These are phyloP conservation scores for Exserohilum turcica DNA, from an alignment of 2,329 filamentous ascomycete species.

Conservation along the genomic window DNA sequence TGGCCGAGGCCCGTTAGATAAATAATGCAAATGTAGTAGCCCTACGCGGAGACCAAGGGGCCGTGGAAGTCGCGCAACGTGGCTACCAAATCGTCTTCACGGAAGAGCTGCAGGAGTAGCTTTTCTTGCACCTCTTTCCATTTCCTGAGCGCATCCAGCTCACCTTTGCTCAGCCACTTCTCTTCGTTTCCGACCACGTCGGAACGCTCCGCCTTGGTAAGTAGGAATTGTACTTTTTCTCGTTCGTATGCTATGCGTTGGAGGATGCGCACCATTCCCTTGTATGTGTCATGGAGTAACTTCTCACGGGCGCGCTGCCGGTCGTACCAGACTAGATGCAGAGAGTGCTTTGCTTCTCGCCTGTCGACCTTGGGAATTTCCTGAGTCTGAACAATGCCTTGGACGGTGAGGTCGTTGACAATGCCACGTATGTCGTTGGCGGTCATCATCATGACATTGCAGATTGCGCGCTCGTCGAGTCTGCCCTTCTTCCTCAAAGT, in stretches of 20 bases:
- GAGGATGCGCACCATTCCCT: constrained; percentile 82
- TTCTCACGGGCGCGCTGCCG: constrained; percentile 70
- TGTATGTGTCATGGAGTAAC: constrained; percentile 82
- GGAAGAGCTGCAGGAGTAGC: constrained; percentile 76
- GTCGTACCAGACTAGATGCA: constrained; percentile 94
- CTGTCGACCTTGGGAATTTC: constrained; percentile 90
- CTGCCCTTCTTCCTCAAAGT: constrained; percentile 87
- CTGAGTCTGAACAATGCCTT: constrained; percentile 86
- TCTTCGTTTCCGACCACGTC: constrained; percentile 87
- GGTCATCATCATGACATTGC: constrained; percentile 79
- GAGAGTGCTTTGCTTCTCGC: constrained; percentile 78
- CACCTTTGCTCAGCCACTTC: constrained; percentile 74
- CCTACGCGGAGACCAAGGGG: constrained; percentile 33
- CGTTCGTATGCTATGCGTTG: constrained; percentile 81
- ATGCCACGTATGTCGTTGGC: constrained; percentile 84
- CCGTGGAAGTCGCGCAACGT: constrained; percentile 70
- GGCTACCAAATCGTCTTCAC: constrained; percentile 83
- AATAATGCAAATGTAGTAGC: background rate
- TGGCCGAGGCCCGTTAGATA: background rate
- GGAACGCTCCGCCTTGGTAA: constrained; percentile 80
- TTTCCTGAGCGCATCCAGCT: constrained; percentile 70
- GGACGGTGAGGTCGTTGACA: constrained; percentile 83
- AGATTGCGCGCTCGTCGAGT: constrained; percentile 90
- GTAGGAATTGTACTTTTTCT: constrained; percentile 70
- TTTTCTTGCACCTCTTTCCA: constrained; percentile 69